These are phyloP conservation scores for Fusarium beomiforme DNA, from an alignment of 2,329 filamentous ascomycete genomes.

Conservation along the genomic window DNA sequence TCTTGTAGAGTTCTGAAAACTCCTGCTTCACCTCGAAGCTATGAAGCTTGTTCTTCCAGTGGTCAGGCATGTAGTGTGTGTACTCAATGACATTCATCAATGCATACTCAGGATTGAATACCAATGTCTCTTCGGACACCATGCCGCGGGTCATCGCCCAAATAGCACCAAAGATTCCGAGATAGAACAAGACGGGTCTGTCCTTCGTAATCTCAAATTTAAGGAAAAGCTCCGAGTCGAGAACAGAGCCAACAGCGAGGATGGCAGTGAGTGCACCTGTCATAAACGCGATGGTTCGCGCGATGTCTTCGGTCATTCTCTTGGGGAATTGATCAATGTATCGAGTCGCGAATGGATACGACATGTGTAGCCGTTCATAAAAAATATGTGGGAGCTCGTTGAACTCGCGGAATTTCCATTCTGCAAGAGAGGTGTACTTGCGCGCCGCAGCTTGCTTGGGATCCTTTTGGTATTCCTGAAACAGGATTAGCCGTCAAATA, in stretches of 20 bases:
- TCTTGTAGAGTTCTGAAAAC: slow-evolving; percentile 89
- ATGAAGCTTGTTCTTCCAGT: slow-evolving; percentile 91
- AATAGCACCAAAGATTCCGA: slow-evolving; percentile 82
- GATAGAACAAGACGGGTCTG: slow-evolving; percentile 89
- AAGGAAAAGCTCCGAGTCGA: slow-evolving; percentile 90
- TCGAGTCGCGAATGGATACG: slow-evolving; percentile 88
- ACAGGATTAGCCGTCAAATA: slow-evolving; percentile 1
- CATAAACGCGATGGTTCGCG: slow-evolving; percentile 87
- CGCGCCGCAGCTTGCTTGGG: slow-evolving; percentile 83
- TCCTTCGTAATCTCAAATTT: slow-evolving; percentile 91
- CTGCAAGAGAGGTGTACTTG: slow-evolving; percentile 90
- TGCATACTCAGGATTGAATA: slow-evolving; percentile 92
- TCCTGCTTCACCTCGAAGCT: slow-evolving; percentile 93
- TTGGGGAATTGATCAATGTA: slow-evolving; percentile 98
- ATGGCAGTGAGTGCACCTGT: slow-evolving; percentile 88
- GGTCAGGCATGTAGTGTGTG: slow-evolving; percentile 88
- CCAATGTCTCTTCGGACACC: slow-evolving; percentile 86
- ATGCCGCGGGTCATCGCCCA: slow-evolving; percentile 86
- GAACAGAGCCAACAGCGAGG: slow-evolving; percentile 82
- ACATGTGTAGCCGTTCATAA: slow-evolving; percentile 89
- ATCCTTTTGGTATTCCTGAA: slow-evolving; percentile 92
- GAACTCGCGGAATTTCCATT: slow-evolving; percentile 99
- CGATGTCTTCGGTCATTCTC: slow-evolving; percentile 87
- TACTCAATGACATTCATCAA: slow-evolving; percentile 90
- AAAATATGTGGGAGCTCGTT: slow-evolving; percentile 96